These are phyloP conservation scores for Pestalotiopsis sp. DNA, from an alignment of 2,329 filamentous ascomycete species.

Conservation along the genomic window DNA sequence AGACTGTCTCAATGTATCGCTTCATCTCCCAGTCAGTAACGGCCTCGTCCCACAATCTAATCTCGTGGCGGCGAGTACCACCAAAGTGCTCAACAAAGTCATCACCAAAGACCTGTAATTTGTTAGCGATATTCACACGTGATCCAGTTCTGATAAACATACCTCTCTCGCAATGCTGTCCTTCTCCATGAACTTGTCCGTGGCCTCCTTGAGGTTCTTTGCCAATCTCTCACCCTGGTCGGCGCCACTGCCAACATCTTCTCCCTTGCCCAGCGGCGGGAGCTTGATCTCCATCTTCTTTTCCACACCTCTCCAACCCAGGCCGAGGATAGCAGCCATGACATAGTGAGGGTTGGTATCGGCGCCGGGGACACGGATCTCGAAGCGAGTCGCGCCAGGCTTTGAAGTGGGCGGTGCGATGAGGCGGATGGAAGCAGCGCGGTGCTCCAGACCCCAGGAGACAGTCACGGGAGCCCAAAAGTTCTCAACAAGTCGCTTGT, in stretches of 20 bases:
- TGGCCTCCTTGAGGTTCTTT: slow-evolving; percentile 84
- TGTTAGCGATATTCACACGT: background rate
- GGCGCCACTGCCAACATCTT: slow-evolving; percentile 72
- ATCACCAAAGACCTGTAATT: slow-evolving; percentile 73
- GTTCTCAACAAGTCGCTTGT: slow-evolving; percentile 97
- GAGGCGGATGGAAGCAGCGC: slow-evolving; percentile 85
- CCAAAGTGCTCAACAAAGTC: slow-evolving; percentile 95
- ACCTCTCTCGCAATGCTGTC: slow-evolving; percentile 84
- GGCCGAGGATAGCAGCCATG: slow-evolving; percentile 80
- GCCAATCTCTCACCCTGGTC: slow-evolving; percentile 80
- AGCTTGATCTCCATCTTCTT: slow-evolving; percentile 85
- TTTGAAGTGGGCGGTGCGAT: slow-evolving; percentile 88
- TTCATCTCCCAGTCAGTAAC: slow-evolving; percentile 93
- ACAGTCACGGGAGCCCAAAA: slow-evolving; percentile 99
- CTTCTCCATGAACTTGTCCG: slow-evolving; percentile 72
- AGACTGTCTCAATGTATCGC: slow-evolving; percentile 79
- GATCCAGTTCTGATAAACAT: background rate
- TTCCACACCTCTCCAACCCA: slow-evolving; percentile 90
- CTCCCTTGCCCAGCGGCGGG: slow-evolving; percentile 81
- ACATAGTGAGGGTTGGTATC: slow-evolving; percentile 90
- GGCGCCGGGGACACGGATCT: slow-evolving; percentile 91
- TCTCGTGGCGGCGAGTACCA: slow-evolving; percentile 89
- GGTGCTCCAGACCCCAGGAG: slow-evolving; percentile 95
- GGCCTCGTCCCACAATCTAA: slow-evolving; percentile 89
- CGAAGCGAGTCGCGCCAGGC: slow-evolving; percentile 84